phyloP scores from a whole-genome alignment of 2,329 filamentous ascomycete species.

The Thielaviopsis populi region DNA sequence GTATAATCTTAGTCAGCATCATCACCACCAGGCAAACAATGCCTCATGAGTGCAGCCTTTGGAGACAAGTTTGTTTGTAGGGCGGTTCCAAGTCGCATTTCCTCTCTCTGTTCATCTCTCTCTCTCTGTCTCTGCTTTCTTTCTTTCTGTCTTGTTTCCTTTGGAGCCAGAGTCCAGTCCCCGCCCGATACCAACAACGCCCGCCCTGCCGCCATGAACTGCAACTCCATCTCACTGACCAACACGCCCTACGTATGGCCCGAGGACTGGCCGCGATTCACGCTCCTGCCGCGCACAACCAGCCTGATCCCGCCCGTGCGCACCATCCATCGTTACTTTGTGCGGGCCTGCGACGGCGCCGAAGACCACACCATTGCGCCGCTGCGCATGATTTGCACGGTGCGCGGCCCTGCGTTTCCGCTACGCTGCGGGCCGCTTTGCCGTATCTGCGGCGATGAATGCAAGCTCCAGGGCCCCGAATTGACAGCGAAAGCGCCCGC shows the following conservation, averaged over 20 bases:
- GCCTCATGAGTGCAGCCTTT: not conserved
- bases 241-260: constrained; percentile 1
- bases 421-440: constrained; percentile 13
- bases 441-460: constrained; percentile 10
- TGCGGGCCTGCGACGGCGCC: not conserved
- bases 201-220: not conserved
- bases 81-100: no score
- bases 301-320: constrained; percentile 10
- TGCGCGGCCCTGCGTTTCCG: constrained; percentile 13
- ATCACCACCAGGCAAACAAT: not conserved
- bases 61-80: not conserved
- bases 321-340: constrained; percentile 6
- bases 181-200: no score
- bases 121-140: no score
- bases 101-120: not conserved
- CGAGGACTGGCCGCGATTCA: not conserved
- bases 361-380: not conserved
- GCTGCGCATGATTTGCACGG: constrained; percentile 6
- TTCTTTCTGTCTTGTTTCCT: not conserved
- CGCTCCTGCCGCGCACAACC: not conserved
- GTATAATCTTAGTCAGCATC: no score
- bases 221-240: not conserved
- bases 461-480: not conserved
- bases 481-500: not conserved
- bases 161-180: not conserved